phyloP scores from a whole-genome alignment of 2,329 filamentous ascomycete species.

The Xylariaceae sp. region DNA sequence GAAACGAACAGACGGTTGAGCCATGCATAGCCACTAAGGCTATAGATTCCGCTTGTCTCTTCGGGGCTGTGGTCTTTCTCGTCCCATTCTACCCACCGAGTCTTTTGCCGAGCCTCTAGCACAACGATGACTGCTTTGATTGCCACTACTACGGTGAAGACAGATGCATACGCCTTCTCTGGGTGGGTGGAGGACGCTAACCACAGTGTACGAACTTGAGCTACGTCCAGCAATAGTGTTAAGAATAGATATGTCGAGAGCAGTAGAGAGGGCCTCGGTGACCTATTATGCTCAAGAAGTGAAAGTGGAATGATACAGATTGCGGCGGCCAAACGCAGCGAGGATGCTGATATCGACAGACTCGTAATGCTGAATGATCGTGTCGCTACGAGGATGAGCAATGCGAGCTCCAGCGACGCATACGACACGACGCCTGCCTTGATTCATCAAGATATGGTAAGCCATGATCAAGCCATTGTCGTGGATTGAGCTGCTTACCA shows the following conservation, averaged over 20 bases:
- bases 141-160: constrained; percentile 18
- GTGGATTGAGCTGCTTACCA: constrained; percentile 23
- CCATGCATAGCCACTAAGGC: constrained; percentile 35
- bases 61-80: constrained; percentile 30
- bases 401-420: constrained; percentile 17
- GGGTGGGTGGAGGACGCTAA: constrained; percentile 22
- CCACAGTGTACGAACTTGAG: constrained; percentile 44
- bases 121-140: constrained; percentile 21
- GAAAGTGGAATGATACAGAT: constrained; percentile 19
- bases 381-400: constrained; percentile 7
- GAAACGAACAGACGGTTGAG: constrained; percentile 34
- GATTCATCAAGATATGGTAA: neutral
- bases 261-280: constrained; percentile 41
- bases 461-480: neutral
- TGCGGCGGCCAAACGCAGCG: constrained; percentile 16
- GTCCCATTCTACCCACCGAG: constrained; percentile 14
- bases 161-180: constrained; percentile 10
- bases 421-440: constrained; percentile 18
- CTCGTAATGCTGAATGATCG: constrained; percentile 4
- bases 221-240: constrained; percentile 43
- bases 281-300: constrained; percentile 20
- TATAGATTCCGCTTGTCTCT: constrained; percentile 35
- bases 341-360: constrained; percentile 13
- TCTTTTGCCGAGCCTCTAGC: constrained; percentile 23
- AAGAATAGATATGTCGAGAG: constrained; percentile 41